Conservation (phyloP, 2,329 filamentous ascomycete genomes). For the Fusarium sororula region DNA sequence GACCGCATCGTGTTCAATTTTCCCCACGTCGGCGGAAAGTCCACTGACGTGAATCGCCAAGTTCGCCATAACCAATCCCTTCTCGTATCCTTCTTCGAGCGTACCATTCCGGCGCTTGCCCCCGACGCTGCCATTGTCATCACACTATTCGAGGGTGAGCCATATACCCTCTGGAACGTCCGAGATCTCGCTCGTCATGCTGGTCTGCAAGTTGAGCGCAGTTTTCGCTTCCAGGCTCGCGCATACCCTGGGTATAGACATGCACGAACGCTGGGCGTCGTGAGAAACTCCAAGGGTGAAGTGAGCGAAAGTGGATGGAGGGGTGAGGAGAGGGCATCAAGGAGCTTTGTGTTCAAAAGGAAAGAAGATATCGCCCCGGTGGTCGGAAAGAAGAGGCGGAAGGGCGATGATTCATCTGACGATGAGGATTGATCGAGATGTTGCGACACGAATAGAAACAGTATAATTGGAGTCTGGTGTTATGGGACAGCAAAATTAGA, state of each 20-base stretch:
- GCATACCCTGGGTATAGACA: conserved; percentile 80
- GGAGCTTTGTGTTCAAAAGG: conserved; percentile 70
- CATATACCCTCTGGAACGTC: conserved; percentile 96
- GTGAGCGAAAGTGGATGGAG: conserved; percentile 53
- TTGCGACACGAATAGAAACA: not conserved
- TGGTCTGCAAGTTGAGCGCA: conserved; percentile 74
- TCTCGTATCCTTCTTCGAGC: conserved; percentile 73
- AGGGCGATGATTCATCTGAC: conserved; percentile 47
- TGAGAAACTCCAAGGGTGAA: conserved; percentile 59
- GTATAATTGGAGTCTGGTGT: conserved; percentile 22
- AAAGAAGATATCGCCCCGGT: conserved; percentile 59
- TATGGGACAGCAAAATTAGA: not conserved
- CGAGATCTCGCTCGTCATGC: conserved; percentile 84
- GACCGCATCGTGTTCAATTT: conserved; percentile 95
- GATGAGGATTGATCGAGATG: conserved; percentile 42
- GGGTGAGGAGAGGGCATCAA: conserved; percentile 55
- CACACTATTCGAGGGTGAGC: conserved; percentile 91
- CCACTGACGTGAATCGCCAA: conserved; percentile 93
- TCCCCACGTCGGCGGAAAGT: conserved; percentile 91
- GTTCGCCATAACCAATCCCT: conserved; percentile 90
- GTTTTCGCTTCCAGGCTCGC: conserved; percentile 72
- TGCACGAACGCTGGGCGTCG: conserved; percentile 75
- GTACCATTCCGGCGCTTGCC: conserved; percentile 52
- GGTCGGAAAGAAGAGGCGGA: conserved; percentile 43
- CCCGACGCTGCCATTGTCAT: conserved; percentile 74